phyloP scores from a whole-genome alignment of 2,329 filamentous ascomycete species.

The Pseudofabraea citricarpa region DNA sequence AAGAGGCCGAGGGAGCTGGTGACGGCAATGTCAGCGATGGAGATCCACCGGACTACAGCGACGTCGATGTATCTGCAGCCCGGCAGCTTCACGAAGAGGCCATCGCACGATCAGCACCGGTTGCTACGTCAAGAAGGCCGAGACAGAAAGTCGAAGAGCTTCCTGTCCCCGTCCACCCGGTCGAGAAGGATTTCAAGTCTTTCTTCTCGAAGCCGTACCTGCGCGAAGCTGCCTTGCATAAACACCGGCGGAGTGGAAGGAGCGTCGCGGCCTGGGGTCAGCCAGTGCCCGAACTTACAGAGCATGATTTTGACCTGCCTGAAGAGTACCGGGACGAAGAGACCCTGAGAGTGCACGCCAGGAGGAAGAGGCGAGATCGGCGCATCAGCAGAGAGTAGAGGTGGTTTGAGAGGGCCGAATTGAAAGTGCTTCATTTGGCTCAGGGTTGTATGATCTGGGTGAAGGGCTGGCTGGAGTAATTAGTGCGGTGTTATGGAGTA shows the following conservation, averaged over 20 bases:
- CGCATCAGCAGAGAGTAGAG: slow-evolving; percentile 18
- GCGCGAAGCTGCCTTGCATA: slow-evolving; percentile 73
- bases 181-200: slow-evolving; percentile 67
- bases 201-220: slow-evolving; percentile 73
- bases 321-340: slow-evolving; percentile 43
- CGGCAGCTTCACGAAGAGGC: slow-evolving; percentile 60
- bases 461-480: too few relatives aligned
- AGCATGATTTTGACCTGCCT: slow-evolving; percentile 72
- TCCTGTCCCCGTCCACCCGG: slow-evolving; percentile 21
- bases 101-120: slow-evolving; percentile 24
- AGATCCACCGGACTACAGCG: slow-evolving; percentile 59
- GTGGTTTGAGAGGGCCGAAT: slow-evolving; percentile 17
- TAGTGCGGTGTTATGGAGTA: slow-evolving; percentile 4
- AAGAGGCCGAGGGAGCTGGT: slow-evolving; percentile 27
- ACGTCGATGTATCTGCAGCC: slow-evolving; percentile 66
- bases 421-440: slow-evolving; percentile 32
- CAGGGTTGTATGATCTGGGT: slow-evolving; percentile 13
- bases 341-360: slow-evolving; percentile 51
- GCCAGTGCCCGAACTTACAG: slow-evolving; percentile 66
- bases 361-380: slow-evolving; percentile 49
- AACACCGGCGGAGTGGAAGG: slow-evolving; percentile 63
- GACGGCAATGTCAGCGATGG: slow-evolving; percentile 34
- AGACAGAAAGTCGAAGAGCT: slow-evolving; percentile 28
- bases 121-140: slow-evolving; percentile 14
- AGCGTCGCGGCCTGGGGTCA: slow-evolving; percentile 77